Conservation (phyloP, 2,329 filamentous ascomycete genomes). For the Aureobasidium sp. region DNA sequence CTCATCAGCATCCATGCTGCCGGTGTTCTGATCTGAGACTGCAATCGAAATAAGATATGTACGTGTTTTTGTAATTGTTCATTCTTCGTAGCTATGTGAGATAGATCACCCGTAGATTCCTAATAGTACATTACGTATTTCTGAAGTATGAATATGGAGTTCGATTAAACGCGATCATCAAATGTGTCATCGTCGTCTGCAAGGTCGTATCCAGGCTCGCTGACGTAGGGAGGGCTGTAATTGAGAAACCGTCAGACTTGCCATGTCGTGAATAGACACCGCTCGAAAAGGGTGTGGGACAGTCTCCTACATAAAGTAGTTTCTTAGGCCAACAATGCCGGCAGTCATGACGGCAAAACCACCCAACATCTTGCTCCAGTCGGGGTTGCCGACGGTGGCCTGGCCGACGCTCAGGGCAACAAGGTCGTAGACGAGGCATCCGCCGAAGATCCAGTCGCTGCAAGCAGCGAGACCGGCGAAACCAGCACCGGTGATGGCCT, state of each 20-base stretch:
- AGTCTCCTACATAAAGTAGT: slow-evolving; percentile 42
- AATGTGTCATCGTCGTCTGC: slow-evolving; percentile 22
- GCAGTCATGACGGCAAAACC: slow-evolving; percentile 45
- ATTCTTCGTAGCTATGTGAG: background rate
- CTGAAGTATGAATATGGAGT: background rate
- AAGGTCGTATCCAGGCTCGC: slow-evolving; percentile 20
- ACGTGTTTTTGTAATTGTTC: background rate
- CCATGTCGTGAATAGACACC: background rate
- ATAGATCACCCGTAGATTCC: background rate
- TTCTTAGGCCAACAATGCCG: slow-evolving; percentile 46
- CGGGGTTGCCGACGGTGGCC: slow-evolving; percentile 36
- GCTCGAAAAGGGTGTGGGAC: background rate
- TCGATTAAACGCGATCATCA: slow-evolving; percentile 17
- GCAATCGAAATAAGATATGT: background rate
- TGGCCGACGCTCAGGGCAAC: slow-evolving; percentile 49
- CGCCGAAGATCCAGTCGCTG: slow-evolving; percentile 55
- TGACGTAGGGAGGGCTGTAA: slow-evolving; percentile 26
- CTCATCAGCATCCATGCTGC: background rate
- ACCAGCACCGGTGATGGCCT: slow-evolving; percentile 45
- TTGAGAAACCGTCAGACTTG: background rate
- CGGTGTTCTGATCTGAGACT: background rate
- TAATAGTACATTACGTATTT: background rate
- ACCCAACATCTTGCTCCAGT: slow-evolving; percentile 45
- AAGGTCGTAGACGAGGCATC: slow-evolving; percentile 51
- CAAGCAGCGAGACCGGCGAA: slow-evolving; percentile 43